Evolutionary conservation across 805 yeast genomes (phyloP).

Genomic region (Saturnispora serradocipensis): DNA sequence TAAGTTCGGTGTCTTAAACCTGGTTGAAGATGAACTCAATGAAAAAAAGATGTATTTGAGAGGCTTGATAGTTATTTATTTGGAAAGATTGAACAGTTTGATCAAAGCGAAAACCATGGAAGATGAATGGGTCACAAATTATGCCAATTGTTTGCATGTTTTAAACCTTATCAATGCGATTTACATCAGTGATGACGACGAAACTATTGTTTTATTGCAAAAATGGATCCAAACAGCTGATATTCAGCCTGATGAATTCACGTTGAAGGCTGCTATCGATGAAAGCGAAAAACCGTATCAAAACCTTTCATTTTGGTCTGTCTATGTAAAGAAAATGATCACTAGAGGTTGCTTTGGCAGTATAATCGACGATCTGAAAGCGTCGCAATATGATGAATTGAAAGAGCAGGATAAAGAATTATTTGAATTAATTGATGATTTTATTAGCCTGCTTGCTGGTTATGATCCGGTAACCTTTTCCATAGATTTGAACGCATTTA

Average conservation of each 20-base stretch:
- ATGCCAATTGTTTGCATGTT: conserved; percentile 39
- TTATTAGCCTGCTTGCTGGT: conserved; percentile 30
- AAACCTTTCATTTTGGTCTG: conserved; percentile 54
- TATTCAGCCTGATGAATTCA: conserved; percentile 50
- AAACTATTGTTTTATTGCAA: conserved; percentile 35
- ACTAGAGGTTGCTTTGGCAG: conserved; percentile 53
- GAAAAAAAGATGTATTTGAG: conserved; percentile 31
- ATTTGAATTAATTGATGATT: conserved; percentile 32
- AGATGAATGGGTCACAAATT: conserved; percentile 21
- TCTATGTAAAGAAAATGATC: conserved; percentile 44
- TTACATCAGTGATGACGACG: conserved; percentile 35
- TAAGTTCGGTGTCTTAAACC: conserved; percentile 24
- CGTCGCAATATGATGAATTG: conserved; percentile 36
- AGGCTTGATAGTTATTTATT: conserved; percentile 16
- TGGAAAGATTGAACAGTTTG: conserved; percentile 26
- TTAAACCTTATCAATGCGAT: conserved; percentile 51
- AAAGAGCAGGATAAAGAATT: conserved; percentile 24
- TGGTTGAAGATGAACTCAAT: conserved; percentile 28
- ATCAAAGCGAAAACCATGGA: conserved; percentile 22
- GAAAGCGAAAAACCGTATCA: conserved; percentile 35
- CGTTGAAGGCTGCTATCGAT: conserved; percentile 36
- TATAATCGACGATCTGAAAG: conserved; percentile 40
- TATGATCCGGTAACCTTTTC: conserved; percentile 30
- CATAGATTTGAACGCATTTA: conserved; percentile 33
- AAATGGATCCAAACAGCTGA: conserved; percentile 67